Evolutionary conservation across 768 basidiomycete genomes (phyloP).

Genomic region (Scleroderma citrinum): DNA sequence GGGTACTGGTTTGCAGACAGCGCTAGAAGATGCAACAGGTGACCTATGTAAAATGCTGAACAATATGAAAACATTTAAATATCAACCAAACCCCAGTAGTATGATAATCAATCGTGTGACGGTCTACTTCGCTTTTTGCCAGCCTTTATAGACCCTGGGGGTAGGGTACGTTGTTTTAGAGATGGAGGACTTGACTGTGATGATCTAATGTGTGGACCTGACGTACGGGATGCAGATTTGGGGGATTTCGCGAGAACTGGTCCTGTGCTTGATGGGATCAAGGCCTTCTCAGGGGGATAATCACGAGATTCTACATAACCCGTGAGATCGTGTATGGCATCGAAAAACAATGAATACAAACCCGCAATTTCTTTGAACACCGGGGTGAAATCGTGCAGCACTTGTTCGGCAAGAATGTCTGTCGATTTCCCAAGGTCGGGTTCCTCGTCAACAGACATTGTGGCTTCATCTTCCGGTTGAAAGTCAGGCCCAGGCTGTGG

Average conservation of each 20-base stretch:
- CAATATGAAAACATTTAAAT: slow-evolving; percentile 13
- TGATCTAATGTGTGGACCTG: slow-evolving; percentile 17
- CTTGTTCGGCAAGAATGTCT: slow-evolving; percentile 40
- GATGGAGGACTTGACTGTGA: slow-evolving; percentile 9
- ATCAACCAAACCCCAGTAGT: slow-evolving; percentile 10
- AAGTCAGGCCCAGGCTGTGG: slow-evolving; percentile 14
- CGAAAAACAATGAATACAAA: slow-evolving; percentile 19
- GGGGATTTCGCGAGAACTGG: slow-evolving; percentile 10
- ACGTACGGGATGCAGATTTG: slow-evolving; percentile 8
- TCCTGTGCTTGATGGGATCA: slow-evolving; percentile 6
- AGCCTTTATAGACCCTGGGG: slow-evolving; percentile 15
- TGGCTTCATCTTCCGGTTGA: slow-evolving; percentile 33
- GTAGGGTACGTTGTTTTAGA: slow-evolving; percentile 9
- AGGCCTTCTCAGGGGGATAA: slow-evolving; percentile 16
- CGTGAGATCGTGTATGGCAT: slow-evolving; percentile 5
- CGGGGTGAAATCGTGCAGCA: slow-evolving; percentile 54
- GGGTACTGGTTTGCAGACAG: slow-evolving; percentile 20
- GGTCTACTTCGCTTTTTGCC: slow-evolving; percentile 30
- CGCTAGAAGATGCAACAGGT: slow-evolving; percentile 21
- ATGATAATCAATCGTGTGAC: slow-evolving; percentile 21
- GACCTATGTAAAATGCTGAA: slow-evolving; percentile 25
- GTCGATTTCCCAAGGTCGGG: slow-evolving; percentile 15
- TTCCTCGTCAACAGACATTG: slow-evolving; percentile 39
- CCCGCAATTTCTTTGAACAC: slow-evolving; percentile 56
- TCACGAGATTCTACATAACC: slow-evolving; percentile 14